phyloP scores from a whole-genome alignment of 1,139 yeast genomes.

The Scheffersomyces titani region DNA sequence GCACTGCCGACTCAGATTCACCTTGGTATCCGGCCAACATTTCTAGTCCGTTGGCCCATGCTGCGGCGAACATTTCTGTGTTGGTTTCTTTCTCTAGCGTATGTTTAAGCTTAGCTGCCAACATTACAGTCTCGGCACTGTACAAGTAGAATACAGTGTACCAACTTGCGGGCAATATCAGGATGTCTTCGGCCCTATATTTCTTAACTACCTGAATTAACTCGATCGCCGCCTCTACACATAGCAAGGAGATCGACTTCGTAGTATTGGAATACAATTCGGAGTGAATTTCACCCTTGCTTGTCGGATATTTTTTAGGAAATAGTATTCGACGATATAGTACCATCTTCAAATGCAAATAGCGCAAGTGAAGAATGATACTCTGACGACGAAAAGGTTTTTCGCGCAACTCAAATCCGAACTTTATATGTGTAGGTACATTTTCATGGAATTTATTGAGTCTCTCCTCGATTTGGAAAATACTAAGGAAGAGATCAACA shows the following conservation, averaged over 20 bases:
- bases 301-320: conserved; percentile 5
- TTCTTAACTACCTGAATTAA: conserved; percentile 8
- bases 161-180: conserved; percentile 12
- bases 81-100: conserved; percentile 7
- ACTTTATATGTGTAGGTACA: conserved; percentile 9
- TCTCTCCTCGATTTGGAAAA: conserved; percentile 10
- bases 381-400: conserved; percentile 12
- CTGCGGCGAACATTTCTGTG: conserved; percentile 3
- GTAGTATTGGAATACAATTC: conserved; percentile 10
- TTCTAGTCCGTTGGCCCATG: conserved; percentile 11
- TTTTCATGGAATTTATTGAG: conserved; percentile 8
- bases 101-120: conserved; percentile 13
- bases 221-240: conserved; percentile 11
- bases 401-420: conserved; percentile 4
- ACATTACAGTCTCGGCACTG: conserved; percentile 11
- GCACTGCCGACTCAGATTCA: conserved; percentile 12
- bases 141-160: conserved; percentile 12
- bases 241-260: conserved; percentile 9
- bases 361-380: conserved; percentile 12
- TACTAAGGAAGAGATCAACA: conserved; percentile 7
- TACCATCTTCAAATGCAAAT: conserved; percentile 11
- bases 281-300: conserved; percentile 3
- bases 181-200: conserved; percentile 10
- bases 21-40: conserved; percentile 9
- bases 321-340: conserved; percentile 11